Conservation (phyloP, 495 filamentous ascomycete genomes). For the Penicillium atrosanguineum region DNA sequence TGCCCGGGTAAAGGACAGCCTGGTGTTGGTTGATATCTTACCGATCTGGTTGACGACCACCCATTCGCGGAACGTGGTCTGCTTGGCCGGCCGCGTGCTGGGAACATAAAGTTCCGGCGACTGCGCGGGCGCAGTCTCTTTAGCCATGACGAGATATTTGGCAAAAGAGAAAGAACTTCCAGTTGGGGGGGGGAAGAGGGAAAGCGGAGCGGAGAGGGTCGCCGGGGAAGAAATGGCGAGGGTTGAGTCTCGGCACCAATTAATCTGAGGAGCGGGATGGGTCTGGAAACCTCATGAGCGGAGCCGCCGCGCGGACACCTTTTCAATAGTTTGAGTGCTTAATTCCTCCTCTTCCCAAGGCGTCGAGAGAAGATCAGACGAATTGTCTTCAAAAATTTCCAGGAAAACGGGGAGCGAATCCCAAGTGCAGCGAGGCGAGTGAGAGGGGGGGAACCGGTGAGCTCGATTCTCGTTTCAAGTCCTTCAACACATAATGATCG, state of each 20-base stretch:
- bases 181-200: conserved; percentile 16
- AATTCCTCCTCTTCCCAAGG: background rate
- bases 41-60: conserved; percentile 53
- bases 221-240: conserved; percentile 16
- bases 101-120: conserved; percentile 42
- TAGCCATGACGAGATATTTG: conserved; percentile 28
- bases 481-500: conserved; percentile 19
- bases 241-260: conserved; percentile 17
- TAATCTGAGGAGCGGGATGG: conserved; percentile 22
- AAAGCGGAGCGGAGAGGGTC: conserved; percentile 22
- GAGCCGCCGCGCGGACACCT: conserved; percentile 18
- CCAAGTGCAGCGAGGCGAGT: conserved; percentile 5
- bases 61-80: conserved; percentile 51
- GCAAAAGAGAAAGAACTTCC: conserved; percentile 9
- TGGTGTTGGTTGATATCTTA: conserved; percentile 28
- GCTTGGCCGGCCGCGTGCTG: conserved; percentile 35
- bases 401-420: conserved; percentile 1
- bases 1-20: too few relatives aligned
- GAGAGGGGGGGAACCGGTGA: conserved; percentile 18
- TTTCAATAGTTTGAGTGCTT: background rate
- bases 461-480: conserved; percentile 29
- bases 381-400: background rate
- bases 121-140: conserved; percentile 29
- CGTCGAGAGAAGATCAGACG: background rate
- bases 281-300: conserved; percentile 25